These are phyloP conservation scores for Phaeophleospora eucalypticola DNA, from an alignment of 2,329 filamentous ascomycete species.

Conservation along the genomic window DNA sequence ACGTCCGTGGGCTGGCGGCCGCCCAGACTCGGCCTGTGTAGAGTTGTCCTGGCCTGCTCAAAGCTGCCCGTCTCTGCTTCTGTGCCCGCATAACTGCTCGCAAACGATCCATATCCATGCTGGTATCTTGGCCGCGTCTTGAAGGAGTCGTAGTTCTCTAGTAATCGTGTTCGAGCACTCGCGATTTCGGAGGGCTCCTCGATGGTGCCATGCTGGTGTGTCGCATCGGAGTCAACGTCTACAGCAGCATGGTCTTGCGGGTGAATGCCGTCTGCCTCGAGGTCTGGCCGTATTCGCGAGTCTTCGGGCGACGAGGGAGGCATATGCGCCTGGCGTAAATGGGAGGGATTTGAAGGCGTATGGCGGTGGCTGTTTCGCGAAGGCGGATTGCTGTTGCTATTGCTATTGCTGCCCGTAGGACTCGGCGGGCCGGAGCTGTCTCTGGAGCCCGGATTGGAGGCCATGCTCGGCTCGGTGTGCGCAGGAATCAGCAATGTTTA, in stretches of 20 bases:
- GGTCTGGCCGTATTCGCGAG: slow-evolving; percentile 25
- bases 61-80: slow-evolving; percentile 14
- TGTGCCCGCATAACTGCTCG: slow-evolving; percentile 21
- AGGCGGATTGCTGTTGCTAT: slow-evolving; percentile 6
- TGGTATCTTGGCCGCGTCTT: slow-evolving; percentile 48
- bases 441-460: not conserved
- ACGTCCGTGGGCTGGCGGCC: slow-evolving; percentile 16
- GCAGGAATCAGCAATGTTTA: not conserved
- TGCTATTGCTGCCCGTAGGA: slow-evolving; percentile 14
- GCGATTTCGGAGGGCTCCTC: slow-evolving; percentile 28
- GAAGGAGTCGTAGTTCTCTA: slow-evolving; percentile 19
- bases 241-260: slow-evolving; percentile 33
- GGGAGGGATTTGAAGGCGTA: slow-evolving; percentile 28
- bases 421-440: slow-evolving; percentile 7
- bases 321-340: slow-evolving; percentile 40
- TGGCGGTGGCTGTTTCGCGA: slow-evolving; percentile 20
- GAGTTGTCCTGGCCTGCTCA: slow-evolving; percentile 30
- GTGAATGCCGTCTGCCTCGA: slow-evolving; percentile 30
- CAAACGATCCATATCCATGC: slow-evolving; percentile 45
- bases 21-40: slow-evolving; percentile 30
- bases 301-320: slow-evolving; percentile 44
- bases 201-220: slow-evolving; percentile 17
- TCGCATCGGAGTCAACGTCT: slow-evolving; percentile 20
- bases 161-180: slow-evolving; percentile 37
- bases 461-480: not conserved